Conservation (phyloP, 2,329 filamentous ascomycete species). For the Neopestalotiopsis sp. region DNA sequence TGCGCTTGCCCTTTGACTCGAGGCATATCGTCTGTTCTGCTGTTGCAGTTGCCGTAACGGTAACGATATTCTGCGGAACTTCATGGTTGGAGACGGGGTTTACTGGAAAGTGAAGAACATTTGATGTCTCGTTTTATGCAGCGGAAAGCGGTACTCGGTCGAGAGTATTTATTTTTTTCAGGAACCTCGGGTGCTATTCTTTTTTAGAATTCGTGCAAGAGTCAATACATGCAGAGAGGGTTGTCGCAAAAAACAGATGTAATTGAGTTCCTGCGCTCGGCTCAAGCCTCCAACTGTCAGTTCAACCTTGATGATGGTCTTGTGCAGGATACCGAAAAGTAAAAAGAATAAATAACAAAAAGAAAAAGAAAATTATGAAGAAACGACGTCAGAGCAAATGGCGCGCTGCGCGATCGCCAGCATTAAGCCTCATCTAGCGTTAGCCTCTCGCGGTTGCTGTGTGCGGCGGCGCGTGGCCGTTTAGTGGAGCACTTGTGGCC, state of each 20-base stretch:
- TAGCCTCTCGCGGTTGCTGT: slow-evolving; percentile 16
- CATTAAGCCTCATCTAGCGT: slow-evolving; percentile 5
- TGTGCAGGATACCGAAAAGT: not conserved
- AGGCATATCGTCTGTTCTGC: slow-evolving; percentile 19
- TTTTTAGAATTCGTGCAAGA: not conserved
- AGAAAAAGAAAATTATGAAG: not conserved
- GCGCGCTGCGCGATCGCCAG: not conserved
- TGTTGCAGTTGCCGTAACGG: slow-evolving; percentile 20
- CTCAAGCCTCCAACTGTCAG: not conserved
- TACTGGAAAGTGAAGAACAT: not conserved
- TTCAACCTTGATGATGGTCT: not conserved
- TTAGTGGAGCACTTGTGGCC: slow-evolving; percentile 10
- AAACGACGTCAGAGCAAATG: not conserved
- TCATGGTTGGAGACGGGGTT: slow-evolving; percentile 16
- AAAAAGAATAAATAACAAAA: not conserved
- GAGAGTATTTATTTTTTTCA: not conserved
- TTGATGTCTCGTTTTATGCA: not conserved
- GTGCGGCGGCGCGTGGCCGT: slow-evolving; percentile 10
- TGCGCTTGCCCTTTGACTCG: slow-evolving; percentile 13
- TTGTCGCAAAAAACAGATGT: not conserved
- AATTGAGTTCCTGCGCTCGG: slow-evolving; percentile 6
- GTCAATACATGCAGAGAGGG: not conserved
- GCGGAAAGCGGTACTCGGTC: not conserved
- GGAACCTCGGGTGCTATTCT: not conserved
- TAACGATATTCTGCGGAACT: slow-evolving; percentile 16